Evolutionary conservation across 306 rosid species (phyloP).

Genomic region (Sicyos baderoa): DNA sequence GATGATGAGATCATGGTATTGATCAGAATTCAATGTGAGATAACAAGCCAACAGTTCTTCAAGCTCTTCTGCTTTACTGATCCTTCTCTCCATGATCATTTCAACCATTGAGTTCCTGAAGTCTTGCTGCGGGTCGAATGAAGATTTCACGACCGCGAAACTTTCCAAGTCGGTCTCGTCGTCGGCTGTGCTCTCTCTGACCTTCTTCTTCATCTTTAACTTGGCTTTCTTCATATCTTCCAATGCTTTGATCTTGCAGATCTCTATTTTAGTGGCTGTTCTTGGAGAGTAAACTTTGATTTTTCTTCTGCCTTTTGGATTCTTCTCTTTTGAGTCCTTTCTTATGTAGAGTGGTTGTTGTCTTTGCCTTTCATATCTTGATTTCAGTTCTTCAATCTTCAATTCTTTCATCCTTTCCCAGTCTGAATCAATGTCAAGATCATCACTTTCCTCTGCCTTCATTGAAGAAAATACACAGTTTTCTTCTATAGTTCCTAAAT

Average conservation of each 20-base stretch:
- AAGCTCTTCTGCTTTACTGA: constrained; percentile 54
- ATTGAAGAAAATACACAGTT: constrained; percentile 20
- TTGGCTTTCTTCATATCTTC: constrained; percentile 61
- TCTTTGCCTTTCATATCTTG: constrained; percentile 37
- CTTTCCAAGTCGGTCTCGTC: constrained; percentile 37
- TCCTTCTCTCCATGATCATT: constrained; percentile 65
- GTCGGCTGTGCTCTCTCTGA: constrained; percentile 24
- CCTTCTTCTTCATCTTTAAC: constrained; percentile 43
- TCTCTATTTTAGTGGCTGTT: constrained; percentile 54
- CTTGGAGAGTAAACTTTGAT: constrained; percentile 59
- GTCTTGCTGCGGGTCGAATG: constrained; percentile 62
- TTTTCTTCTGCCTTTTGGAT: constrained; percentile 38
- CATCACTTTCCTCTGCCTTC: constrained; percentile 21
- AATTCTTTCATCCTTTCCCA: constrained; percentile 31
- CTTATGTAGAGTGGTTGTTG: constrained; percentile 46
- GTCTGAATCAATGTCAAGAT: constrained; percentile 18
- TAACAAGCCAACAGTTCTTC: constrained; percentile 83
- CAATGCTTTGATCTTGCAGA: constrained; percentile 58
- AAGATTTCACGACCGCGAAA: constrained; percentile 77
- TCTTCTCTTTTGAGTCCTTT: constrained; percentile 51
- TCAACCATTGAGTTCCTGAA: constrained; percentile 94
- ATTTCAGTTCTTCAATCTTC: constrained; percentile 25
- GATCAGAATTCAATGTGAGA: constrained; percentile 76
- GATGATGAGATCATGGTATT: constrained; percentile 75
- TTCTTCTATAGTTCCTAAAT: constrained; percentile 30